Evolutionary conservation across 2,329 filamentous ascomycete species (phyloP).

Genomic region (Scedosporium boydii): DNA sequence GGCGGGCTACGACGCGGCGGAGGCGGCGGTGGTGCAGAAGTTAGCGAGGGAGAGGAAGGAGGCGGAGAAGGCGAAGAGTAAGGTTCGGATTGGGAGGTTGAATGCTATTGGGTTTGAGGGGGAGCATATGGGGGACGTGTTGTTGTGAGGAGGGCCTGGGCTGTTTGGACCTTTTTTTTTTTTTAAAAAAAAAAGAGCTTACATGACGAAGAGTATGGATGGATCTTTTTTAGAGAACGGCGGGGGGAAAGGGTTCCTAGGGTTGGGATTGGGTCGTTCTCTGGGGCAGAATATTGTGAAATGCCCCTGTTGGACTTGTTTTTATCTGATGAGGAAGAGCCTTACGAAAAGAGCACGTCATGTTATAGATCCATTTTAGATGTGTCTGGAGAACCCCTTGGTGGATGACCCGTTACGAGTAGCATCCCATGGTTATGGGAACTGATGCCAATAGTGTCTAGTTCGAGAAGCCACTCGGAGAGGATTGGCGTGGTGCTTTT

Average conservation of each 20-base stretch:
- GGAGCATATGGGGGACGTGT: slow-evolving; percentile 66
- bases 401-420: too few relatives aligned
- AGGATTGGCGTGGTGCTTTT: background rate
- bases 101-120: slow-evolving; percentile 78
- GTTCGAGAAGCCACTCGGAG: background rate
- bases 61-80: slow-evolving; percentile 63
- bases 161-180: background rate
- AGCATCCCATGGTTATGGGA: background rate
- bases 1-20: slow-evolving; percentile 53
- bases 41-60: slow-evolving; percentile 64
- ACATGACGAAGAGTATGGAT: background rate
- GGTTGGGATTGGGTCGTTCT: background rate
- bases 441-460: background rate
- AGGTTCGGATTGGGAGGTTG: slow-evolving; percentile 60
- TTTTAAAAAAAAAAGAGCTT: too few relatives aligned
- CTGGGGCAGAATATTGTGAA: slow-evolving; percentile 54
- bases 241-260: background rate
- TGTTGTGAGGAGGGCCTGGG: slow-evolving; percentile 40
- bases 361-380: background rate
- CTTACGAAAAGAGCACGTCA: background rate
- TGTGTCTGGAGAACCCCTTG: too few relatives aligned
- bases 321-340: too few relatives aligned
- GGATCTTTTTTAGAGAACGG: background rate
- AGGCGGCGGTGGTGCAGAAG: slow-evolving; percentile 59
- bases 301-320: slow-evolving; percentile 27